Conservation (phyloP, 192 early-diverging fungal species). For the Backusella sp. region DNA sequence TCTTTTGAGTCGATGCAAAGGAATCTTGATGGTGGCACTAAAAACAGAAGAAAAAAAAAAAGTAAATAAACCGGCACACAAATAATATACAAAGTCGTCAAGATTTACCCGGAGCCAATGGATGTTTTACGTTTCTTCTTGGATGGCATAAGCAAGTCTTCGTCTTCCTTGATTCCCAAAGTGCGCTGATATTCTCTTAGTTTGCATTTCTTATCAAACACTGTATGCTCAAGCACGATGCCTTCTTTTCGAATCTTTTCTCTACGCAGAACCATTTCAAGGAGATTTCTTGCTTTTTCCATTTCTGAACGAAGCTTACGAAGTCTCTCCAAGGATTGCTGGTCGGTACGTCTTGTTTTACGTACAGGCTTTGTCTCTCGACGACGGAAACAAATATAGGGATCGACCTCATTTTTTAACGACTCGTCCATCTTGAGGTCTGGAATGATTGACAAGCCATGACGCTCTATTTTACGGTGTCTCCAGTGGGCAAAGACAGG, state of each 20-base stretch:
- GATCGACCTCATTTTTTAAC: constrained; percentile 60
- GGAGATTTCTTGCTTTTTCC: constrained; percentile 57
- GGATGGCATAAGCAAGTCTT: constrained; percentile 15
- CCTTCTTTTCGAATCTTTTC: constrained; percentile 65
- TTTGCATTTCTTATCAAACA: constrained; percentile 33
- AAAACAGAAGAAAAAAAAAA: constrained; percentile 10
- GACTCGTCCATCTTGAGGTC: constrained; percentile 56
- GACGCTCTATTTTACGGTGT: constrained; percentile 19
- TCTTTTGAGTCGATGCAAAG: constrained; percentile 48
- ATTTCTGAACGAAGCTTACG: constrained; percentile 67
- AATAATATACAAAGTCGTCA: not conserved
- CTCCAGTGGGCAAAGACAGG: constrained; percentile 31
- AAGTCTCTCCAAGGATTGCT: constrained; percentile 71
- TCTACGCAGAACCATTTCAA: constrained; percentile 70
- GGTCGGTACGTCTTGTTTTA: constrained; percentile 73
- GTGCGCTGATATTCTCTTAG: constrained; percentile 30
- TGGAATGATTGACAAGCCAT: constrained; percentile 24
- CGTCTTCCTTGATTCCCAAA: constrained; percentile 35
- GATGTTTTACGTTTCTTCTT: constrained; percentile 42
- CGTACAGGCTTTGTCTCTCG: constrained; percentile 76
- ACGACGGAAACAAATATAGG: constrained; percentile 87
- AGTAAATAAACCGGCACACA: not conserved
- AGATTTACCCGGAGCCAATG: constrained; percentile 28
- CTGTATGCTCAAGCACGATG: constrained; percentile 56
- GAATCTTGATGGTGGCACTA: constrained; percentile 60